Evolutionary conservation across 306 rosid species (phyloP), one percentile per base, ranked within the genome.

Genomic region (Casuarina glauca): DNA sequence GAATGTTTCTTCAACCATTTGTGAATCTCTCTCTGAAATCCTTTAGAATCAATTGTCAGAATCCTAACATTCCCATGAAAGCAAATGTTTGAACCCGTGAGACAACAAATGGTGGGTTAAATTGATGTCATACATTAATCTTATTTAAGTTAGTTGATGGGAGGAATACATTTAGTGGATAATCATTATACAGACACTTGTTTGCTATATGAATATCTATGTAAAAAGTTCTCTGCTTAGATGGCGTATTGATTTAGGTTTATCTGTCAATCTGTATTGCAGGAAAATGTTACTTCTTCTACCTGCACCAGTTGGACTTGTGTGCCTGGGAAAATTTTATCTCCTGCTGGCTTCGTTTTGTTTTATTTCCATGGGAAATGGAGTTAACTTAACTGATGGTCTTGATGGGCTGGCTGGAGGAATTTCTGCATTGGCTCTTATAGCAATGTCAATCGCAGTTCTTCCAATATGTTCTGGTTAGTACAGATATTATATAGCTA

Each of bases 321-420:
- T 92, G 79, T 86, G 80, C 79, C 85, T 95, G 79, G 98, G 98
- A 80, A 88, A 81, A 80, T 87, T 75, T 75, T 92, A 95, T 88
- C 79, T 82, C 48, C 62, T 86, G 73, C 79, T 95, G 90, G 91
- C 98, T 39, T 88, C 97, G 69, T 84, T 90, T 83, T 88, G 89
- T 85, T 89, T 95, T 64, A 90, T 92, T 82, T 89, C 97, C 57
- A 82, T 95, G 97, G 98, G 97, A 76, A 85, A 89, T 76, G 98
- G 97, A 36, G 91, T 95, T 69, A 86, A 95, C 85, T 62, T 91
- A 77, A 88, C 97, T 13, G 94, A 92, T 85, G 91, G 96, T 74
- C 93, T 95, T 78, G 98, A 95, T 74, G 98, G 98, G 72, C 86
- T 95, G 74, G 96, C 98, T 69, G 96, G 98, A 67, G 98, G 98